A percentile compares a stretch with the other conserved stretches of the same genome.
phyloP scores from a whole-genome alignment of 495 filamentous ascomycete species.

The Venustampulla echinocandica region DNA sequence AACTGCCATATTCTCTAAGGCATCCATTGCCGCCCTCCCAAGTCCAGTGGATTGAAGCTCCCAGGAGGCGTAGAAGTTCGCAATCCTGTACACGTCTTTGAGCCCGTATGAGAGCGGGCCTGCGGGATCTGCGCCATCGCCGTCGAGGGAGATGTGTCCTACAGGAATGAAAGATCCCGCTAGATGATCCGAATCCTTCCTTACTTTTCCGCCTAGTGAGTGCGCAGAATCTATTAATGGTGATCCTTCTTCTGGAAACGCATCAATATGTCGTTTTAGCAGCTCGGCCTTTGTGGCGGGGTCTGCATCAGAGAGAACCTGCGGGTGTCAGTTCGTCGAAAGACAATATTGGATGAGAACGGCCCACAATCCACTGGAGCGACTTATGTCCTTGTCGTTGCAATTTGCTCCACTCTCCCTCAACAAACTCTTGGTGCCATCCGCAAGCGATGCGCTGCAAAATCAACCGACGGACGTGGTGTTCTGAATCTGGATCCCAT shows the following conservation, averaged over 20 bases:
- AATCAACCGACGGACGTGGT: constrained; percentile 27
- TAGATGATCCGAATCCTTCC: constrained; percentile 17
- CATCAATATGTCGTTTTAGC: background rate
- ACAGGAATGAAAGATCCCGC: constrained; percentile 27
- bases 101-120: constrained; percentile 5
- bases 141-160: constrained; percentile 32
- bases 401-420: constrained; percentile 7
- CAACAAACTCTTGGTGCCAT: constrained; percentile 27
- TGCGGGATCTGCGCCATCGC: constrained; percentile 19
- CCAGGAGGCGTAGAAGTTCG: constrained; percentile 31
- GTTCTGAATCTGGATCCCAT: constrained; percentile 28
- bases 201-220: constrained; percentile 20
- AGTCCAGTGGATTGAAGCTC: constrained; percentile 28
- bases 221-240: constrained; percentile 27
- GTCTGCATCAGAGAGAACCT: background rate
- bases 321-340: background rate
- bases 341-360: background rate
- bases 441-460: constrained; percentile 31
- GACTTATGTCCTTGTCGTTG: constrained; percentile 6
- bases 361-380: constrained; percentile 18
- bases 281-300: background rate
- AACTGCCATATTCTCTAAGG: constrained; percentile 25
- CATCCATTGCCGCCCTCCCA: constrained; percentile 29
- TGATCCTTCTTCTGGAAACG: constrained; percentile 20
- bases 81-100: constrained; percentile 26